phyloP scores from a whole-genome alignment of 768 basidiomycete genomes.

The Boletus bicolor region DNA sequence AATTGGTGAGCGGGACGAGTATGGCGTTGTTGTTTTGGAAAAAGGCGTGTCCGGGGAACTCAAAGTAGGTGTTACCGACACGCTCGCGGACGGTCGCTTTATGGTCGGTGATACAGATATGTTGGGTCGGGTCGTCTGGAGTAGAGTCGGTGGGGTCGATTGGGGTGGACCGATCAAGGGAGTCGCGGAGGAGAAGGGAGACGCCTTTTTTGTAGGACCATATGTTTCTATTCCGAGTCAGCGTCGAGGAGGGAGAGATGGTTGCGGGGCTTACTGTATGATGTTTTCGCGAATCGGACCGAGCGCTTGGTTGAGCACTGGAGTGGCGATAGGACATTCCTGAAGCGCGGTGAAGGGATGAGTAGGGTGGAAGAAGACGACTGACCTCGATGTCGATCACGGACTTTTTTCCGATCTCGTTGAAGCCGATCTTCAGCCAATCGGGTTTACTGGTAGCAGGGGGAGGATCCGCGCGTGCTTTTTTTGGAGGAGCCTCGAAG shows the following conservation, averaged over 20 bases:
- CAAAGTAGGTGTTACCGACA: constrained; percentile 78
- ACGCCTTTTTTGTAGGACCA: constrained; percentile 81
- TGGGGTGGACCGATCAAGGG: constrained; percentile 41
- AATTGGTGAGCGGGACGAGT: constrained; percentile 76
- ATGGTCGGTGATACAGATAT: constrained; percentile 83
- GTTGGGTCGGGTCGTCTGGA: constrained; percentile 46
- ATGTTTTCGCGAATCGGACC: constrained; percentile 60
- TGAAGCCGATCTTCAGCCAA: constrained; percentile 90
- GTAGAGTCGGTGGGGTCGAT: constrained; percentile 22
- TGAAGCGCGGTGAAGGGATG: constrained; percentile 25
- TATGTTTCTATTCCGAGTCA: constrained; percentile 57
- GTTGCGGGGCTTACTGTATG: constrained; percentile 48
- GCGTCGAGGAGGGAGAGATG: background rate
- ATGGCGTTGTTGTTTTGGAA: constrained; percentile 99
- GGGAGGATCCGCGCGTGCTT: constrained; percentile 14
- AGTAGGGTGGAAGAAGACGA: background rate
- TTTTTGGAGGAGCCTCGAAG: constrained; percentile 74
- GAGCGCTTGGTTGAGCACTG: constrained; percentile 69
- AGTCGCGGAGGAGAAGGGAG: constrained; percentile 88
- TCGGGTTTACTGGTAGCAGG: constrained; percentile 40
- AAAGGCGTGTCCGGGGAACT: constrained; percentile 85
- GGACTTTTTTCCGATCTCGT: constrained; percentile 64
- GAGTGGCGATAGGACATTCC: constrained; percentile 92
- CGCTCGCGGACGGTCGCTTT: constrained; percentile 77
- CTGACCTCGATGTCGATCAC: constrained; percentile 90